phyloP scores from a whole-genome alignment of 2,329 filamentous ascomycete species.

The Aspergillus brasiliensis region DNA sequence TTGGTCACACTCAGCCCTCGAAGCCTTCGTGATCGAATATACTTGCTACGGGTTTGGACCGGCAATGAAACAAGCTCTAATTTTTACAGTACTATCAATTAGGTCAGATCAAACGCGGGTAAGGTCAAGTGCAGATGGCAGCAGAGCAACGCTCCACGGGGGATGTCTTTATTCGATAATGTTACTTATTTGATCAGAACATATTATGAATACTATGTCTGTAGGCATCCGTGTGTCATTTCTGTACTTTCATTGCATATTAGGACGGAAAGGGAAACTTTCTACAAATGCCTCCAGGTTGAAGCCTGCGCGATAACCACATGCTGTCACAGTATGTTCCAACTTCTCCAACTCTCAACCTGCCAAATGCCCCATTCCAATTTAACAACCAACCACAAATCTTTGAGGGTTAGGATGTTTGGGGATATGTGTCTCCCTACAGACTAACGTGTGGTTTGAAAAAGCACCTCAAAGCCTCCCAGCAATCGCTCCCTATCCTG shows the following conservation, averaged over 20 bases:
- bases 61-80: too few relatives aligned
- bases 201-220: too few relatives aligned
- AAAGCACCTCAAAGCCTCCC: background rate
- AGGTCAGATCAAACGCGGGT: too few relatives aligned
- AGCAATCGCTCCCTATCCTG: background rate
- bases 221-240: too few relatives aligned
- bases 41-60: too few relatives aligned
- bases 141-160: too few relatives aligned
- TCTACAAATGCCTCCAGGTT: background rate
- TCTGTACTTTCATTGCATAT: background rate
- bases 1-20: too few relatives aligned
- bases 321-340: background rate
- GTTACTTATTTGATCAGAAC: too few relatives aligned
- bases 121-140: too few relatives aligned
- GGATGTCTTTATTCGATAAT: too few relatives aligned
- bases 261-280: background rate
- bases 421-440: background rate
- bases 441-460: background rate
- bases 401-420: background rate
- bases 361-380: background rate
- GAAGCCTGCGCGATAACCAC: rapidly evolving
- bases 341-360: background rate
- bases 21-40: too few relatives aligned
- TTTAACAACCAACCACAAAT: background rate
- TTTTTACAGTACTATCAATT: too few relatives aligned